Evolutionary conservation across 768 basidiomycete species (phyloP), one percentile per base, ranked within the genome.

Genomic region (Sporobolomyces pararoseus): DNA sequence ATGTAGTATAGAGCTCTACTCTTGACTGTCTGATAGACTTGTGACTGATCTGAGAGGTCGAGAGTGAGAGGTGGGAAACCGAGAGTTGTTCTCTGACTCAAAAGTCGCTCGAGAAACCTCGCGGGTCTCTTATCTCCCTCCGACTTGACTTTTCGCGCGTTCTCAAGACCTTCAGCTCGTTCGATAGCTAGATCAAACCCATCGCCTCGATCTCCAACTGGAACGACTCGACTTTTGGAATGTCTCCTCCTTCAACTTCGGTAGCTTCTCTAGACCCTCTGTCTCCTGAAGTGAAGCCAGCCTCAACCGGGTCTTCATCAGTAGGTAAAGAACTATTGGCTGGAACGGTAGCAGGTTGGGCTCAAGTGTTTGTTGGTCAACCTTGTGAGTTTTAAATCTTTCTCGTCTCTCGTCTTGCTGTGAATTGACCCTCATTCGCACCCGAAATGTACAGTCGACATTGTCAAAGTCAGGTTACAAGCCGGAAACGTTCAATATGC

Each of bases 401-500:
- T 25, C 23, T 14, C 23, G 27, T 5, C 53, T n/a, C 47, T 27
- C 7, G 23, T 34, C 13, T 27, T 27, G n/a, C 2, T 29, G 13
- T 47, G 21, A 14, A 25, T 23, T 13, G 44, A 16, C n/a, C n/a
- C n/a, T n/a, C n/a, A n/a, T n/a, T n/a, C n/a, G n/a, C n/a, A n/a
- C n/a, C n/a, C n/a, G n/a, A 14, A 13, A 27, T 23, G 23, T 25
- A 49, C 19, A 32, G 47, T 53, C 54, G 74, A 75, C 46, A 75
- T 75, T 34, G 74, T 75, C 68, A 75, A 75, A 47, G 74, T 75
- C 4, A 52, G 74, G 29, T 47, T 75, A 4, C 74, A 75, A 34
- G 62, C 64, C 32, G 64, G 68, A 47, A 59, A 70, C 55, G 65
- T 50, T 2, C 6, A 32, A 31, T 75, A 75, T 54, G 52, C 23